Evolutionary conservation across 768 basidiomycete species (phyloP), one percentile per base, ranked within the genome.

Genomic region (Tricholoma sp.): DNA sequence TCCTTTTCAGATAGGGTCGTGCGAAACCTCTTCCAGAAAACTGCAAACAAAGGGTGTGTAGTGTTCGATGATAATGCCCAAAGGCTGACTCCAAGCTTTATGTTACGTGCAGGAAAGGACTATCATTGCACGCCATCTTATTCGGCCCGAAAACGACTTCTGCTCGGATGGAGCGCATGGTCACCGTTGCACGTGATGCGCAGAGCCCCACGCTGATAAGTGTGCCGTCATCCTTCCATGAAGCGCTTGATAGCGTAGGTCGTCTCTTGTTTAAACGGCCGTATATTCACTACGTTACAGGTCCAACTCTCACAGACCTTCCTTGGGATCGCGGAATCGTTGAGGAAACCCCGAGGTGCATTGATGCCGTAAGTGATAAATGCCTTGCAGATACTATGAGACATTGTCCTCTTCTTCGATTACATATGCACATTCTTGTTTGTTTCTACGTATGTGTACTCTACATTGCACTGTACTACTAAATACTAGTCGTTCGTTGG

Each of bases 91-190:
- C 3, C 19, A 21, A 21, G 50, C 24, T 10, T 54, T 35, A 56
- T 11, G 3, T 16, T 32, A 29, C 49, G 19, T 22, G 47, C 35
- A 85, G 84, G 16, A 80, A 80, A 69, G 68, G 82, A 0, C 68
- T 83, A 0, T 82, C 83, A 0, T 80, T 85, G 62, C 84, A 85
- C 50, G 64, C 83, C 0, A 79, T 86, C 16, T 76, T 79, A 0
- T 85, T 86, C 39, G 84, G 82, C 4, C 68, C 69, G 1, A 63
- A 45, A 8, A 63, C 57, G 41, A 45, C 11, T 8, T 58, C 61
- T 47, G 67, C 85, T 18, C 72, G 72, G 24, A 70, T 46, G 45
- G 11, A 46, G 21, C 45, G 76, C n/a, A 85, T 85, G 84, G 73
- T 75, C 1, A 64, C 76, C 4, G 74, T 84, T 16, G 83, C 84